Conservation (phyloP, 768 basidiomycete species). For the Epithele typhae region DNA sequence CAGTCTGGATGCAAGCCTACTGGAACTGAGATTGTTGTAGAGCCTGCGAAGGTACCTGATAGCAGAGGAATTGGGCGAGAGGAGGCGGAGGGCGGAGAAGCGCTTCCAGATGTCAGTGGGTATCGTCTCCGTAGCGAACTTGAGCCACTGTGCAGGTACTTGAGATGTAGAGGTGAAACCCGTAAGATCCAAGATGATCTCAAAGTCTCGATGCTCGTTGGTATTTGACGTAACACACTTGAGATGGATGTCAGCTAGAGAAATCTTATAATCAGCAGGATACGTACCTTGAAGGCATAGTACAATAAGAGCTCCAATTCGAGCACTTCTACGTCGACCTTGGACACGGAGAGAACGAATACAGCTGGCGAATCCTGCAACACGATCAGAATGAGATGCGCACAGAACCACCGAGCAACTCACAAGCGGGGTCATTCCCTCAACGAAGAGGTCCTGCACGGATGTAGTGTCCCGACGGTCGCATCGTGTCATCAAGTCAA, state of each 20-base stretch:
- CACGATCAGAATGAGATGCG: neutral
- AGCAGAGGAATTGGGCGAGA: constrained; percentile 70
- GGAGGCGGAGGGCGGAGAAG: constrained; percentile 58
- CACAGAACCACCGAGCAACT: neutral
- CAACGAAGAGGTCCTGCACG: constrained; percentile 64
- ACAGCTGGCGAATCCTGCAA: constrained; percentile 39
- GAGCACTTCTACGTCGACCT: constrained; percentile 72
- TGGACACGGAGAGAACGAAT: constrained; percentile 63
- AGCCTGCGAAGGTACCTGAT: constrained; percentile 73
- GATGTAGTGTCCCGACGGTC: constrained; percentile 54
- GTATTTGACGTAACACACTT: constrained; percentile 50
- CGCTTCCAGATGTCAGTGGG: constrained; percentile 64
- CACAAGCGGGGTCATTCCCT: constrained; percentile 28
- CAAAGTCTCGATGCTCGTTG: constrained; percentile 50
- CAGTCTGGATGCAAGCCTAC: constrained; percentile 25
- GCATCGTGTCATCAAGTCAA: constrained; percentile 63
- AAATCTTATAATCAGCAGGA: neutral
- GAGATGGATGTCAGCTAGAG: neutral
- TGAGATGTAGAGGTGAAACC: constrained; percentile 71
- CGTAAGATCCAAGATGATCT: constrained; percentile 81
- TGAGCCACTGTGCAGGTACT: constrained; percentile 77
- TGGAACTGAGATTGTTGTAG: constrained; percentile 67
- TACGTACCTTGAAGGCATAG: constrained; percentile 66
- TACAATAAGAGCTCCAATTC: constrained; percentile 77
- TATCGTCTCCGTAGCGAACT: constrained; percentile 70